Base-by-base conservation (phyloP, 495 filamentous ascomycete genomes). In the Penicillium manginii region DNA sequence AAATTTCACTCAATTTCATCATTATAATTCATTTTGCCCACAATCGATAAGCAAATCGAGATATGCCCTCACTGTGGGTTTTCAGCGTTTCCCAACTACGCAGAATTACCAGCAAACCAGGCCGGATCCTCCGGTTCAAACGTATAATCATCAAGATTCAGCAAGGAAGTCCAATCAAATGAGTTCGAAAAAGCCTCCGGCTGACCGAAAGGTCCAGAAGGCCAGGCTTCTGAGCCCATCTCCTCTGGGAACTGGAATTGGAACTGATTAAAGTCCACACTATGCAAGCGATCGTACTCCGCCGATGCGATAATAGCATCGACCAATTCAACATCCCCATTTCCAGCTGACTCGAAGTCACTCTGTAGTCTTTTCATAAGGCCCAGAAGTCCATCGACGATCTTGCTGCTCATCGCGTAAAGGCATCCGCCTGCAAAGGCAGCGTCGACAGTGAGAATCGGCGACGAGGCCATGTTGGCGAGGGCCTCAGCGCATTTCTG, bases 361-460 rank as follows among this genome's bases (percentile, higher is more conserved):
- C 1, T 14, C 3, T 49, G 9, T 7, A 49, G 10, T 17, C 26
- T 49, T 49, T 49, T 19, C 46, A 49, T 49, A 6, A 49, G 7
- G 3, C 46, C 22, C 12, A 26, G 2, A 8, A 49, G n/a, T 12
- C 46, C 46, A 11, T 4, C 29, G 9, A 49, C 22, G 2, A 49
- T 17, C n/a, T 55, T 55, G 11, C 52, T 55, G 31, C 40, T 15
- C 22, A 32, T n/a, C 4, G 52, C 37, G 47, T 46, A 55, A 4
- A 55, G 3, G 18, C 52, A 55, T 1, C 52, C 52, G 15, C 40
- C 11, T 3, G 37, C 21, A 7, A 55, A 55, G n/a, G 52, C 37
- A 46, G 39, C 40, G 2, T 55, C 52, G 11, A 42, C 17, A 10
- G 52, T 29, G 0, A 22, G 23, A 9, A 14, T 11, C 4, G 52